Percentiles rank a stretch among this genome's conserved stretches.
phyloP scores from a whole-genome alignment of 73 alveolate genomes.

The Paramecium pentaurelia region DNA sequence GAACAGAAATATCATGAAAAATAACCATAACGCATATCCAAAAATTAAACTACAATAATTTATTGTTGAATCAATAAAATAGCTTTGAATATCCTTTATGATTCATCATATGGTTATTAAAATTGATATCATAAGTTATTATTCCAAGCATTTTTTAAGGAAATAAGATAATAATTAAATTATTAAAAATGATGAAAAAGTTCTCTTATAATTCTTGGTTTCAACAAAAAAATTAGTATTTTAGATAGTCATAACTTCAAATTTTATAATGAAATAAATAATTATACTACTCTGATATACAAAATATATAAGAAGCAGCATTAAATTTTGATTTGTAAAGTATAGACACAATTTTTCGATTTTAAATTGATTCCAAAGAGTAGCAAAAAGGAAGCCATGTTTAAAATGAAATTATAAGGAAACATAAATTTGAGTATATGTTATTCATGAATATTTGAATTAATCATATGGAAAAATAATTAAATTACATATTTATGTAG shows the following conservation, averaged over 20 bases:
- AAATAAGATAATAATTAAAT: background rate
- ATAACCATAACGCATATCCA: background rate
- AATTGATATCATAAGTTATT: background rate
- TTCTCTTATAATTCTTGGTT: background rate
- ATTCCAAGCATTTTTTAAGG: background rate
- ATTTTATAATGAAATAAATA: background rate
- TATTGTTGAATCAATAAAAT: background rate
- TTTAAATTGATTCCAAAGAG: background rate
- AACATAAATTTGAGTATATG: background rate
- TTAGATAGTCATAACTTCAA: background rate
- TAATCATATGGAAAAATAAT: background rate
- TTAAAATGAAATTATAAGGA: background rate
- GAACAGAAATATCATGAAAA: background rate
- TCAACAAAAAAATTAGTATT: background rate
- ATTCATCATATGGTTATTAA: background rate
- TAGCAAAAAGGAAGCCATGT: background rate
- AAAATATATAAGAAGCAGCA: background rate
- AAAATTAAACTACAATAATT: background rate
- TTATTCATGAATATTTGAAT: background rate
- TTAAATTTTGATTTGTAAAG: conserved; percentile 20
- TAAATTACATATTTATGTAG: background rate
- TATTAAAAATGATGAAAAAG: background rate
- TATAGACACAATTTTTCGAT: background rate
- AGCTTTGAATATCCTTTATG: background rate
- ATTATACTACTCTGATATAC: background rate